Evolutionary conservation across 352 stramenopile species (phyloP).

Genomic region (Phytophthora cactorum): DNA sequence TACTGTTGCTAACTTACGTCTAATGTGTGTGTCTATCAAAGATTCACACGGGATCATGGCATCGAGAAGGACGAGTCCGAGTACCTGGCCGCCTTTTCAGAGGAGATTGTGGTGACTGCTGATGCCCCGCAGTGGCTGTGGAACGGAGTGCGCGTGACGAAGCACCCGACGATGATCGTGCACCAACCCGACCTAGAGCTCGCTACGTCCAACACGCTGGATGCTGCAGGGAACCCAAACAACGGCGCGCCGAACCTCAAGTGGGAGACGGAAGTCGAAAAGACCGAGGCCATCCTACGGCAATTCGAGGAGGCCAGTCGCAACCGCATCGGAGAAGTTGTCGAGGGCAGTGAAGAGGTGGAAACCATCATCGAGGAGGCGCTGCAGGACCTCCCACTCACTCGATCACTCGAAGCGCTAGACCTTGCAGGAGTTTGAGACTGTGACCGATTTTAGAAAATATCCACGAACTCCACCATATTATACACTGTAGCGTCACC

Average conservation of each 20-base stretch:
- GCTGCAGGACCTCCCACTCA: slow-evolving; percentile 67
- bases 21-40: slow-evolving; percentile 16
- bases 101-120: slow-evolving; percentile 81
- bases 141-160: slow-evolving; percentile 82
- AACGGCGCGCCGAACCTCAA: slow-evolving; percentile 53
- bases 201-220: slow-evolving; percentile 35
- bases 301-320: slow-evolving; percentile 83
- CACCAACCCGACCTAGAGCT: slow-evolving; percentile 77
- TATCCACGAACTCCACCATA: slow-evolving; percentile 8
- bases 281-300: slow-evolving; percentile 81
- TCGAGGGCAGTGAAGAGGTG: slow-evolving; percentile 59
- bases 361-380: slow-evolving; percentile 72
- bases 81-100: slow-evolving; percentile 80
- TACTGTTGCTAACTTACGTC: not conserved
- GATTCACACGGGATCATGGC: slow-evolving; percentile 85
- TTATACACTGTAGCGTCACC: not conserved
- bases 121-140: slow-evolving; percentile 85
- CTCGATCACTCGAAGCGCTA: slow-evolving; percentile 79
- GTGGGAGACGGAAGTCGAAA: slow-evolving; percentile 84
- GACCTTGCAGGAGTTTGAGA: slow-evolving; percentile 72
- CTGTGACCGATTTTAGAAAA: slow-evolving; percentile 9
- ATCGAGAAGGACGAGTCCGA: slow-evolving; percentile 91
- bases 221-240: slow-evolving; percentile 42
- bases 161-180: slow-evolving; percentile 90
- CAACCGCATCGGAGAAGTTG: slow-evolving; percentile 60